A percentile compares a stretch with the other conserved stretches of the same genome.
Conservation (phyloP, 192 early-diverging fungal genomes). For the Coemansia aciculifera region DNA sequence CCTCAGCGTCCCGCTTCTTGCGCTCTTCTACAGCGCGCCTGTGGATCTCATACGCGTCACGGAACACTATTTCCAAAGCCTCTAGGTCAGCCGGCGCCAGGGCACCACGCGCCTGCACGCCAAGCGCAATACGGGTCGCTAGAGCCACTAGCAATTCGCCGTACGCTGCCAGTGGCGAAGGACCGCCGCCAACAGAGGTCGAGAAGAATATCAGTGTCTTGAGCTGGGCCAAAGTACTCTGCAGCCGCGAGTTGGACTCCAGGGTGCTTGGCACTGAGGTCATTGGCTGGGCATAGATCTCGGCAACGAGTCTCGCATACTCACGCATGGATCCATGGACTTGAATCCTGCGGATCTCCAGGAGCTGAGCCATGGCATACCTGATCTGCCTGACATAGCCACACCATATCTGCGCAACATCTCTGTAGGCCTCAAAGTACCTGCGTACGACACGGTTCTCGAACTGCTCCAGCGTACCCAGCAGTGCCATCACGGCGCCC, state of each 20-base stretch:
- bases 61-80: conserved; percentile 27
- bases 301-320: conserved; percentile 9
- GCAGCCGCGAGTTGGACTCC: conserved; percentile 9
- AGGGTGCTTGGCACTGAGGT: background rate
- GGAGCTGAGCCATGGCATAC: conserved; percentile 21
- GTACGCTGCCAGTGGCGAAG: conserved; percentile 21
- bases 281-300: conserved; percentile 36
- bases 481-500: conserved; percentile 17
- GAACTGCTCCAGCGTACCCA: conserved; percentile 38
- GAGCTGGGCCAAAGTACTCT: conserved; percentile 18
- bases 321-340: background rate
- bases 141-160: conserved; percentile 32
- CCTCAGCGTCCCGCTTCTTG: conserved; percentile 34
- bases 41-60: conserved; percentile 44
- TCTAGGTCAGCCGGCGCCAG: conserved; percentile 26
- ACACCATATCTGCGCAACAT: conserved; percentile 51
- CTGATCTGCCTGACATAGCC: conserved; percentile 19
- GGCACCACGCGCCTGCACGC: conserved; percentile 38
- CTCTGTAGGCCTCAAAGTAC: conserved; percentile 42
- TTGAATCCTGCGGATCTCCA: conserved; percentile 18
- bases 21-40: conserved; percentile 33
- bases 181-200: background rate
- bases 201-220: conserved; percentile 37
- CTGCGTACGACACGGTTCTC: conserved; percentile 29
- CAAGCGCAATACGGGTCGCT: conserved; percentile 20